Evolutionary conservation across 1,284 basidiomycete species (phyloP), one percentile per base, ranked within the genome.

Genomic region (Lentinus polychrous): DNA sequence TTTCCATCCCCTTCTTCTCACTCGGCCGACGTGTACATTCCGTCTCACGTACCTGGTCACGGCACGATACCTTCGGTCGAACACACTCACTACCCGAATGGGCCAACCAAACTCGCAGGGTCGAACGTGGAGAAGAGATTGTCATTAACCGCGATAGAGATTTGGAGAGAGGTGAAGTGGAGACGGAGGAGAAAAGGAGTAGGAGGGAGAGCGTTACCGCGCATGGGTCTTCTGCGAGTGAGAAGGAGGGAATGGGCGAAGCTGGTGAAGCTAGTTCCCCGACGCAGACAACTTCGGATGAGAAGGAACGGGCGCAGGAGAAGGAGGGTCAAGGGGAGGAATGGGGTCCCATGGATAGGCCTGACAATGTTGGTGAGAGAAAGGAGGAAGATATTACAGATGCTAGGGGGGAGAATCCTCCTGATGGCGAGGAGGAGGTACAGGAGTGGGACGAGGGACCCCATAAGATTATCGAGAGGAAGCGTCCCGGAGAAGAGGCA

Each of bases 1-100:
- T 97, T 5, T 94, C 91, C 17, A 95, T 97, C 55, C 92, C 94
- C 0, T 88, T 87, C 66, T 94, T 96, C 73, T 91, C 91, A 22
- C 80, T 96, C 24, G 86, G 92, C 11, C 77, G 89, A 24, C 82
- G 91, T 27, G 91, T 96, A 6, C 91, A 94, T 64, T 83, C 87
- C 12, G 88, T 94, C 49, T 87, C 89, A 6, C 77, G 89, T 50
- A 94, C 92, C 8, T 94, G 91, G 86, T 86, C 85, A 2, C 75
- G 84, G 36, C 80, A 82, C 54, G 74, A 76, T 52, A 80, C 77
- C 1, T 68, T 75, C 56, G 72, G 73, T 14, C 48, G 47, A 65
- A 68, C 6, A 58, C 65, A 17, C 48, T 63, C 3, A 67, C 46
- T 61, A 32, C 66, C 85, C 3, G 81, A 84, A 36, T 89, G 93